These are phyloP conservation scores for Chlorella sp. DNA, from an alignment of 139 green algal species.

Conservation along the genomic window DNA sequence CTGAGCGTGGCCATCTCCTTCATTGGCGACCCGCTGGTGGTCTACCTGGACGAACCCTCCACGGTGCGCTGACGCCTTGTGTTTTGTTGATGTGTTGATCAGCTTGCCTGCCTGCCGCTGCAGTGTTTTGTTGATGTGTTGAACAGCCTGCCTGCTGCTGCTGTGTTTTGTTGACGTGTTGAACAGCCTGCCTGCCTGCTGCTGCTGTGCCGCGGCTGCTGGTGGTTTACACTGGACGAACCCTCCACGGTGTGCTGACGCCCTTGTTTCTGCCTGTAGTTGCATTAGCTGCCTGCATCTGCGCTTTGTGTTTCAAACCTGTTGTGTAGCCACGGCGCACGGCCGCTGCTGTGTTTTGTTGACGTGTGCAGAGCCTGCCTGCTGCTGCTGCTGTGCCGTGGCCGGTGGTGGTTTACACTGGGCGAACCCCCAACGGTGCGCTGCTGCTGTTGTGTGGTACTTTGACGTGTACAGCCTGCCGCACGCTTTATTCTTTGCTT, in stretches of 20 bases:
- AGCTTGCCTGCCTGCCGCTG: no score
- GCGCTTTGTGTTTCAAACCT: no score
- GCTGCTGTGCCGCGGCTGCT: neutral
- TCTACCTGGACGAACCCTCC: constrained; percentile 80
- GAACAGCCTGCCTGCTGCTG: neutral
- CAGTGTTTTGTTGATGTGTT: neutral
- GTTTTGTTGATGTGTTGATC: neutral
- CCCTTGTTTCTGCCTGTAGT: neutral
- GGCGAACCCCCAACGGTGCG: no score
- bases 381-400: no score
- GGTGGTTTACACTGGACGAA: constrained; percentile 62
- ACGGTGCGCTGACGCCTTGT: neutral
- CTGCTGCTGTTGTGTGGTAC: no score
- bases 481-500: no score
- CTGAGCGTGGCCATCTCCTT: constrained; percentile 87
- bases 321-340: no score
- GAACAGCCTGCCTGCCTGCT: no score
- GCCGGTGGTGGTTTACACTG: no score
- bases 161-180: neutral
- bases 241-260: neutral
- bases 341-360: no score
- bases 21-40: constrained; percentile 68
- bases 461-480: no score
- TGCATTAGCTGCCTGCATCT: neutral
- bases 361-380: no score